Base-by-base conservation (phyloP, 345 rosid genomes). In the Erucastrum elatum region DNA sequence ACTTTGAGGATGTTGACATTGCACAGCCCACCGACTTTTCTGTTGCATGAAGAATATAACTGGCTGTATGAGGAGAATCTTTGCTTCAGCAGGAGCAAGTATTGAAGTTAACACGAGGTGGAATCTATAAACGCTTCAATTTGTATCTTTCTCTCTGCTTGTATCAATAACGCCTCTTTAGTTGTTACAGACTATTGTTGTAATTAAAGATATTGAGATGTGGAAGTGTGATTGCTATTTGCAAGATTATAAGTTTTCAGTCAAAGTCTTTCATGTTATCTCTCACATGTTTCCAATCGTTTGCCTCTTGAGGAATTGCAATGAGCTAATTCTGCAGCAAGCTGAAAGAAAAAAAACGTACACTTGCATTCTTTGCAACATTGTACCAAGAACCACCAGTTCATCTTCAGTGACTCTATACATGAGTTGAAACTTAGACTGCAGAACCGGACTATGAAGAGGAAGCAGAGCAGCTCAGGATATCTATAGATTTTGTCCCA, bases 1-100 rank as follows among this genome's bases (percentile, higher is more conserved):
- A 87, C 78, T 92, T 92, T 78, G 97, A 92, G 85, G 90, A 88
- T 75, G 84, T 90, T 78, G 78, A 88, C 84, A 89, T 87, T 55
- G 82, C 83, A 35, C 82, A 80, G 80, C 91, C 90, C 4, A 66
- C 81, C 33, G 88, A 87, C 79, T 91, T 90, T 82, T 90, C 93
- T 69, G 73, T 75, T 87, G 75, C 93, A 88, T 61, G 94, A 91
- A 85, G 75, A 64, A 2, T 29, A 29, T 29, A 29, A 29, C 31
- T 26, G 12, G 56, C 27, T 74, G 31, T 21, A 31, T 44, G 33
- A 41, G 4, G 71, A 27, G 49, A 64, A 8, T 27, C 29, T 59
- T 31, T 55, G 16, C 69, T 46, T 60, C 21, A 30, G 56, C 64
- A 15, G 16, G 51, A 60, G 37, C 30, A 46, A 71, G 29, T 8